Base-by-base conservation (phyloP, 345 rosid species). In the Eucalyptus virginea region DNA sequence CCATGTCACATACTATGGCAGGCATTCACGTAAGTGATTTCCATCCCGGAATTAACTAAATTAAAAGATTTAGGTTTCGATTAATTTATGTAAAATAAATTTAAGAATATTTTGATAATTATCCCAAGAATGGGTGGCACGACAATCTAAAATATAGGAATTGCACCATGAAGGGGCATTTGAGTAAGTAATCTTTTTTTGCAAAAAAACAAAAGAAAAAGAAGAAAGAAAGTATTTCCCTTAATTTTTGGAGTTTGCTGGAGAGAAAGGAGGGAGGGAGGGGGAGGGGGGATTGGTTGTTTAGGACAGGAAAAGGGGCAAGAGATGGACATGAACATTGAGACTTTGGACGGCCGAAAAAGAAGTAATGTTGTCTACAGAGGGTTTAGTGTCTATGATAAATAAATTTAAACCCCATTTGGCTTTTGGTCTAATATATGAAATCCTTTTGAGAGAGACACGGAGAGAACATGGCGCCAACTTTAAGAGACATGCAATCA, bases 401-500 rank as follows among this genome's bases (percentile, higher is more conserved):
- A 58, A 56, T 83, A 23, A 88, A 56, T 83, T 54, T 85, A n/a
- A 26, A 51, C 45, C 30, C 51, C 40, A 21, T 40, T 40, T 40
- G 85, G 85, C 49, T 89, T 72, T 72, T 89, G 45, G 81, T 45
- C 40, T 72, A 87, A 69, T 87, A 86, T 67, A 40, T 40, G 86
- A 87, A 19, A 62, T 48, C 88, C 44, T 49, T 42, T 89, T 58
- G 10, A 48, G n/a, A 88, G 85, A 85, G 69, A 90, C 81, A 86
- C 24, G 11, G 81, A 19, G 26, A 86, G 77, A 90, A 90, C 93
- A 89, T 89, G 89, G 30, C 67, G 87, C 91, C 92, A 91, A 90
- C 92, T 88, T 88, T 90, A 88, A 87, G 87, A 81, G 90, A 91
- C 92, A 91, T 90, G 90, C 88, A 89, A 91, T 90, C 89, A 88